Evolutionary conservation across 495 filamentous ascomycete genomes (phyloP), one percentile per base, ranked within the genome.

Genomic region (Penicillium lagena): DNA sequence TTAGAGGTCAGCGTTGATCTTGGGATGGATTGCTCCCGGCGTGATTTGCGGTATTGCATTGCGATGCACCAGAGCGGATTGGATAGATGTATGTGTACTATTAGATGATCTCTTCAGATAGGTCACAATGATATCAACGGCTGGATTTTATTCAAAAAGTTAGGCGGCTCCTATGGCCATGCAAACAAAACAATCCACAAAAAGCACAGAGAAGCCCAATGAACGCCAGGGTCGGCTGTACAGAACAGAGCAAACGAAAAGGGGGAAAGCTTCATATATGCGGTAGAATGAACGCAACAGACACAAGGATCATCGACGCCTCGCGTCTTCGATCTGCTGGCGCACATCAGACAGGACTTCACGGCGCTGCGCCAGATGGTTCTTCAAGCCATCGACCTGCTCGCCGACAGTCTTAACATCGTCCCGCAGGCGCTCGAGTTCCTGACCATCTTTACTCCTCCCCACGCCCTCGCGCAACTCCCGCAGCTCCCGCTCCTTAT

Each of bases 371-470:
- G 60, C 62, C 43, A 72, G 58, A 60, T 78, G 75, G 32, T 37
- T 62, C 57, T 75, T 75, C 46, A 78, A 48, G n/a, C 72, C 71
- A 15, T 76, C 75, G 29, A 78, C 73, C 54, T 77, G 68, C 37
- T 76, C 73, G 8, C 63, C 73, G 36, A 77, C 74, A 29, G 65
- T 60, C 55, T 68, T 69, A 17, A 77, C 60, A 56, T 73, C 68
- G 34, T 70, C 71, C 17, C 65, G 48, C 12, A 69, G 52, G 6
- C 66, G 58, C 51, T 70, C 67, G 35, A 72, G 31, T 35, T 63
- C 56, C 45, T 68, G 67, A 2, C 70, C 70, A 30, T 69, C 62
- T 44, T 72, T 70, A 22, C 68, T 58, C 39, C 64, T 59, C 10
- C 75, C 75, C 7, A 62, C 57, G 7, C 70, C 72, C 40, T 69